Conservation (phyloP, 352 stramenopile genomes). For the Pythium volutum region DNA sequence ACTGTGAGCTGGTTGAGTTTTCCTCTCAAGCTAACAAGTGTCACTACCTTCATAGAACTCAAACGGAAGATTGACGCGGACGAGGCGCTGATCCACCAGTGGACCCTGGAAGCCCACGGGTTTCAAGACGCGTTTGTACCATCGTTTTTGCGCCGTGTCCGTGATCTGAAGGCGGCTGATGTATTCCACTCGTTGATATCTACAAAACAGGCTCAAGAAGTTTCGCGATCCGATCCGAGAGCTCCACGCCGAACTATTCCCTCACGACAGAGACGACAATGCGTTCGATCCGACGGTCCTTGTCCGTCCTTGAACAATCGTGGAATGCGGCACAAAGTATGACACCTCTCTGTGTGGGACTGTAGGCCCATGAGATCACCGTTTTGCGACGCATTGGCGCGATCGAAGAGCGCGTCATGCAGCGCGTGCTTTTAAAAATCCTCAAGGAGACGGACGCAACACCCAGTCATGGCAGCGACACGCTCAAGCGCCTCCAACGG, state of each 20-base stretch:
- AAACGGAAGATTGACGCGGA: slow-evolving; percentile 48
- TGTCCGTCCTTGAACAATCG: too few relatives aligned
- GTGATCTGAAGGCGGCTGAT: background rate
- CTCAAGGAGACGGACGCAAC: slow-evolving; percentile 37
- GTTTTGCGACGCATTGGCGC: slow-evolving; percentile 48
- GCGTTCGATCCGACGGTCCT: slow-evolving; percentile 40
- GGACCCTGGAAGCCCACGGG: slow-evolving; percentile 40
- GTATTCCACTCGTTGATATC: background rate
- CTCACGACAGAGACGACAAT: slow-evolving; percentile 36
- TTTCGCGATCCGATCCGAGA: slow-evolving; percentile 56
- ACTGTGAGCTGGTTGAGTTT: background rate
- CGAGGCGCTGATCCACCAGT: slow-evolving; percentile 45
- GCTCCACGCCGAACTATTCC: slow-evolving; percentile 49
- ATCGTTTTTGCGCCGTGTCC: background rate
- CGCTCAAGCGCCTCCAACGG: slow-evolving; percentile 38
- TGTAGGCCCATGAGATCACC: slow-evolving; percentile 34
- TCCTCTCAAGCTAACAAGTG: background rate
- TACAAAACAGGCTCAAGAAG: slow-evolving; percentile 37
- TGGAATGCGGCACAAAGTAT: too few relatives aligned
- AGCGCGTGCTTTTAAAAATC: slow-evolving; percentile 59
- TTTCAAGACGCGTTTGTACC: slow-evolving; percentile 47
- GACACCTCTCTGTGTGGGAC: background rate
- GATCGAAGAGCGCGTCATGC: slow-evolving; percentile 65
- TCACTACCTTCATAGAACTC: slow-evolving; percentile 34
- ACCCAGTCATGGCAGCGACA: slow-evolving; percentile 33